Percentiles rank a stretch among this genome's conserved stretches.
Conservation (phyloP, 352 stramenopile genomes). For the Globisporangium nodosum region DNA sequence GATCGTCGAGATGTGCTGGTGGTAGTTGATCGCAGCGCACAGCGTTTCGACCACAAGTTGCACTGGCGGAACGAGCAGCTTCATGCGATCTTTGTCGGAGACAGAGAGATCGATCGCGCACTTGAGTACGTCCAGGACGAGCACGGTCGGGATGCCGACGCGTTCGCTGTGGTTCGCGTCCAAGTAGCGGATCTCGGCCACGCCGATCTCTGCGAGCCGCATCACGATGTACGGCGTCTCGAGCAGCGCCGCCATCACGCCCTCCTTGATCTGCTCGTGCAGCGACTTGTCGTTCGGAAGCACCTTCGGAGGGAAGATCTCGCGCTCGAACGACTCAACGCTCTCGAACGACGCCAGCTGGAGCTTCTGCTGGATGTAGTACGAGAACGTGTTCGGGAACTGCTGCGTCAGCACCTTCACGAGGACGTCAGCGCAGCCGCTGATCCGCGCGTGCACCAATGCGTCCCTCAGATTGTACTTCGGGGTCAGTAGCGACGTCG, state of each 20-base stretch:
- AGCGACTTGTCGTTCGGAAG: slow-evolving; percentile 43
- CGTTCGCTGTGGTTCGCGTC: slow-evolving; percentile 46
- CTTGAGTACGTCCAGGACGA: slow-evolving; percentile 57
- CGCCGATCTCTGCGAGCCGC: slow-evolving; percentile 45
- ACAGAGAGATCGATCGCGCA: slow-evolving; percentile 50
- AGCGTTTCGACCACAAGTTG: slow-evolving; percentile 50
- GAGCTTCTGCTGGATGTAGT: slow-evolving; percentile 60
- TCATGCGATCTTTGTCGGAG: slow-evolving; percentile 28
- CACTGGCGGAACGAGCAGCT: slow-evolving; percentile 42
- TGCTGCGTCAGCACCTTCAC: slow-evolving; percentile 57
- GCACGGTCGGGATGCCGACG: slow-evolving; percentile 35
- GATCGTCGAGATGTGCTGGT: slow-evolving; percentile 72
- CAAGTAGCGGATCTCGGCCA: slow-evolving; percentile 61
- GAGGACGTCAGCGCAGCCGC: slow-evolving; percentile 61
- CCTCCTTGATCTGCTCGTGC: slow-evolving; percentile 51
- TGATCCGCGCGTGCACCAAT: slow-evolving; percentile 46
- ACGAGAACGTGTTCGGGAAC: slow-evolving; percentile 75
- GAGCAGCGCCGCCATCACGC: slow-evolving; percentile 39
- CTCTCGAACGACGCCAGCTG: slow-evolving; percentile 71
- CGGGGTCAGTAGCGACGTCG: slow-evolving; percentile 33
- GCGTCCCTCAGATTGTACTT: slow-evolving; percentile 37
- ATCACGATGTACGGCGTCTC: slow-evolving; percentile 41
- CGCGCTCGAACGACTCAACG: slow-evolving; percentile 60
- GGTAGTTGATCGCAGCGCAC: slow-evolving; percentile 70
- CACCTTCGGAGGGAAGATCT: slow-evolving; percentile 53